Evolutionary conservation across 805 yeast genomes (phyloP).

Genomic region (Candida ulmi): DNA sequence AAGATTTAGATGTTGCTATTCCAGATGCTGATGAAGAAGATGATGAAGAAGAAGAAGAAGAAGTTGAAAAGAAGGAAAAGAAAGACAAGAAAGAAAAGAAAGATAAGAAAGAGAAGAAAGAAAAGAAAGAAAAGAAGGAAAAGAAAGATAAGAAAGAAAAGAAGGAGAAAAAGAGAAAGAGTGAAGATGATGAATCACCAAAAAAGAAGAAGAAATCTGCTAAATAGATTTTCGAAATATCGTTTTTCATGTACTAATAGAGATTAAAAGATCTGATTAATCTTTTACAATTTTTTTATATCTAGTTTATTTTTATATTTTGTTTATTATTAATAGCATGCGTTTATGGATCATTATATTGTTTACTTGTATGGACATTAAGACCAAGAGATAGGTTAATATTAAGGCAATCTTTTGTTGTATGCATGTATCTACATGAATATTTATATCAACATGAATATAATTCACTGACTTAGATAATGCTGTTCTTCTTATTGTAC

Average conservation of each 20-base stretch:
- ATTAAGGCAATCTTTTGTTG: no score
- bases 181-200: conserved; percentile 27
- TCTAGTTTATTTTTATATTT: not conserved
- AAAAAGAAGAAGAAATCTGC: conserved; percentile 32
- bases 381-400: no score
- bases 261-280: not conserved
- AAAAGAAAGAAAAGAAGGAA: conserved; percentile 43
- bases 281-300: not conserved
- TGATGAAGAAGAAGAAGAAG: conserved; percentile 25
- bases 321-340: conserved; percentile 1
- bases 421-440: no score
- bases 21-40: conserved; percentile 31
- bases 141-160: conserved; percentile 47
- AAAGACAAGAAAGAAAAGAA: conserved; percentile 41
- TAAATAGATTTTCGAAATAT: conserved; percentile 6
- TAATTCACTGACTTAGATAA: no score
- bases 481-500: no score
- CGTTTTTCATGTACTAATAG: conserved; percentile 11
- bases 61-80: conserved; percentile 24
- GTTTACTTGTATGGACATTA: not conserved
- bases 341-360: not conserved
- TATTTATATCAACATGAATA: no score
- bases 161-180: conserved; percentile 41
- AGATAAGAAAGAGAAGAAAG: conserved; percentile 41
- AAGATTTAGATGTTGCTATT: conserved; percentile 40